Conservation (phyloP, 2,329 filamentous ascomycete genomes). For the Aspergillus ochraceoroseus region DNA sequence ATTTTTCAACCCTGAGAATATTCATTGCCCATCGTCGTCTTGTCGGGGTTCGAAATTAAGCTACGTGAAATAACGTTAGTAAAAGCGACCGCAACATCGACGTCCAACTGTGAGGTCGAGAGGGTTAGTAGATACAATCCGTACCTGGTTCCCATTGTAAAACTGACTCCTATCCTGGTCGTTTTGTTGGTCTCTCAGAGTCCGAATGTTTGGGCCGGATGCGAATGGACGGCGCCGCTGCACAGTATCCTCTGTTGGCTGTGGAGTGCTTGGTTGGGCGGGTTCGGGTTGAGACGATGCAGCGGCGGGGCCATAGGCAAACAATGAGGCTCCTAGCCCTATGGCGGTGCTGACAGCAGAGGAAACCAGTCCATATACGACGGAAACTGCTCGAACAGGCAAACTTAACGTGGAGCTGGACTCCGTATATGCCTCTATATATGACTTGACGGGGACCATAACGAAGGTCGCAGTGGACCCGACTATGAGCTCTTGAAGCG, state of each 20-base stretch:
- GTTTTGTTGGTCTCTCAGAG: slow-evolving; percentile 52
- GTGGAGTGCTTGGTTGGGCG: slow-evolving; percentile 7
- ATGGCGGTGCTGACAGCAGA: slow-evolving; percentile 43
- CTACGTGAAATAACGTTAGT: slow-evolving; percentile 10
- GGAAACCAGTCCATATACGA: slow-evolving; percentile 41
- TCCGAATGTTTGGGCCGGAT: slow-evolving; percentile 44
- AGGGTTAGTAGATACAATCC: slow-evolving; percentile 26
- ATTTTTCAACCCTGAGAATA: too few species aligned
- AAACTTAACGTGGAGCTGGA: slow-evolving; percentile 37
- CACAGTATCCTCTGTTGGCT: slow-evolving; percentile 9
- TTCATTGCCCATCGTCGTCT: slow-evolving; percentile 15
- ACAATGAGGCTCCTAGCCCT: slow-evolving; percentile 41
- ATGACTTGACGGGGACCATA: slow-evolving; percentile 64
- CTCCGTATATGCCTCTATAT: slow-evolving; percentile 54
- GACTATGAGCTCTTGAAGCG: slow-evolving; percentile 65
- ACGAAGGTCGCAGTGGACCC: slow-evolving; percentile 77
- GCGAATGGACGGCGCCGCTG: slow-evolving; percentile 17
- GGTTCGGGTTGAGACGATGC: slow-evolving; percentile 14
- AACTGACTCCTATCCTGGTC: slow-evolving; percentile 61
- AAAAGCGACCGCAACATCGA: background rate
- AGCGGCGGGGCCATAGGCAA: slow-evolving; percentile 38
- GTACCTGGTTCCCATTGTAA: slow-evolving; percentile 87
- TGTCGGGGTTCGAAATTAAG: slow-evolving; percentile 24
- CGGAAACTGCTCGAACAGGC: slow-evolving; percentile 41
- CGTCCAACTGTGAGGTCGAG: too few species aligned